Percentiles rank a stretch among this genome's conserved stretches.
phyloP scores from a whole-genome alignment of 164 flowering plant species.

The Stephania yunnanensis region DNA sequence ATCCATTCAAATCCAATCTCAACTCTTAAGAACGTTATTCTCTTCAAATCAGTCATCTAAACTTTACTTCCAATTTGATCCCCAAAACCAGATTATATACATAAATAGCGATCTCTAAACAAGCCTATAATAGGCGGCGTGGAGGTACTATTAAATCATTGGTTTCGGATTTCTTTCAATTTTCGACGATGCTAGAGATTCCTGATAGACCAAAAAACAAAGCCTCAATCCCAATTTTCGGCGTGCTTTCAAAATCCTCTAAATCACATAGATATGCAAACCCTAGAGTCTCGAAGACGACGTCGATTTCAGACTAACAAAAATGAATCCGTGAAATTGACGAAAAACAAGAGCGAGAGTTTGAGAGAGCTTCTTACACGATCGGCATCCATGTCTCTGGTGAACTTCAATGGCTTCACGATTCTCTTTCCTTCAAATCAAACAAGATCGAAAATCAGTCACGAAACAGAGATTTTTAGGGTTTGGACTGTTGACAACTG shows the following conservation, averaged over 20 bases:
- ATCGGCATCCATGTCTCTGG: constrained; percentile 53
- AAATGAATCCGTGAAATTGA: not conserved
- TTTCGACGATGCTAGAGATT: not conserved
- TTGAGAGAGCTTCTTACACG: constrained; percentile 28
- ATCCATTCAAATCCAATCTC: not conserved
- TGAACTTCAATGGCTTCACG: constrained; percentile 54
- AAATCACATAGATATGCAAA: not conserved
- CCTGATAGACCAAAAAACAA: not conserved
- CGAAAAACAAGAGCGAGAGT: not conserved
- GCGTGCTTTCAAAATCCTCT: no score
- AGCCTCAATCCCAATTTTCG: no score
- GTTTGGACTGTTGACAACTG: not conserved
- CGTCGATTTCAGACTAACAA: not conserved
- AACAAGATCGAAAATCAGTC: not conserved
- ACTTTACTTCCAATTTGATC: no score
- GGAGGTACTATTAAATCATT: no score
- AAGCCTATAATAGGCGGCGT: no score
- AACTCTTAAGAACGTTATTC: not conserved
- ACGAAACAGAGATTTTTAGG: not conserved
- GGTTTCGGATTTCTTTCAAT: not conserved
- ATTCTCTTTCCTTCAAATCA: constrained; percentile 46
- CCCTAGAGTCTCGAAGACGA: not conserved
- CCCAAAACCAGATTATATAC: no score
- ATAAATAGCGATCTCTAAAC: no score
- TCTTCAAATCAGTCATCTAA: not conserved